Percentiles rank a stretch among this genome's conserved stretches.
These are phyloP conservation scores for Coniochaeta sp. DNA, from an alignment of 2,329 filamentous ascomycete species.

Conservation along the genomic window DNA sequence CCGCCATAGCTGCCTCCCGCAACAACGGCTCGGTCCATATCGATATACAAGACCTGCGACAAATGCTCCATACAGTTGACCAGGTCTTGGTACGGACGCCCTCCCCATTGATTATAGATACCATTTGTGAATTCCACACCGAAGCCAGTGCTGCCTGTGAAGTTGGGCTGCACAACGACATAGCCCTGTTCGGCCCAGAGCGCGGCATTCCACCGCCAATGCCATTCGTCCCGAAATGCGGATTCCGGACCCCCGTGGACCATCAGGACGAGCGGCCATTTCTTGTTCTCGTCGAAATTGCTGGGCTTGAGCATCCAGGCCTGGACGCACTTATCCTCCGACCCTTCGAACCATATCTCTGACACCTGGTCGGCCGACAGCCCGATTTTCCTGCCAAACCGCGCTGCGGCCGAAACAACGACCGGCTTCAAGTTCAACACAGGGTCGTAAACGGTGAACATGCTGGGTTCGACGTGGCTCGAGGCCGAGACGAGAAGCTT, in stretches of 20 bases:
- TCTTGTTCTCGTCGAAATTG: constrained; percentile 24
- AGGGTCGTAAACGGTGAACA: constrained; percentile 27
- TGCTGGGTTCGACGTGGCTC: constrained; percentile 28
- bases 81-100: constrained; percentile 46
- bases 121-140: constrained; percentile 33
- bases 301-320: constrained; percentile 31
- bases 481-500: constrained; percentile 28
- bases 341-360: constrained; percentile 33
- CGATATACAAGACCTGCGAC: constrained; percentile 42
- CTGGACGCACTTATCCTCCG: constrained; percentile 26
- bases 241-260: constrained; percentile 33
- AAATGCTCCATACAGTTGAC: constrained; percentile 45
- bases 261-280: constrained; percentile 29
- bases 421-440: constrained; percentile 11
- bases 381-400: constrained; percentile 22
- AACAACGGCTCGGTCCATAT: constrained; percentile 43
- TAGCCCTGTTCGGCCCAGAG: constrained; percentile 56
- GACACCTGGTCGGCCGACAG: constrained; percentile 27
- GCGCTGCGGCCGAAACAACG: constrained; percentile 22
- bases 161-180: constrained; percentile 51
- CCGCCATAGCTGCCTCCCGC: constrained; percentile 50
- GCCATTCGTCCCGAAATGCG: constrained; percentile 40
- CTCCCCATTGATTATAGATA: constrained; percentile 45
- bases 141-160: constrained; percentile 50
- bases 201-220: constrained; percentile 41